Base-by-base conservation (phyloP, 1,284 basidiomycete genomes). In the Inonotus obliquus region DNA sequence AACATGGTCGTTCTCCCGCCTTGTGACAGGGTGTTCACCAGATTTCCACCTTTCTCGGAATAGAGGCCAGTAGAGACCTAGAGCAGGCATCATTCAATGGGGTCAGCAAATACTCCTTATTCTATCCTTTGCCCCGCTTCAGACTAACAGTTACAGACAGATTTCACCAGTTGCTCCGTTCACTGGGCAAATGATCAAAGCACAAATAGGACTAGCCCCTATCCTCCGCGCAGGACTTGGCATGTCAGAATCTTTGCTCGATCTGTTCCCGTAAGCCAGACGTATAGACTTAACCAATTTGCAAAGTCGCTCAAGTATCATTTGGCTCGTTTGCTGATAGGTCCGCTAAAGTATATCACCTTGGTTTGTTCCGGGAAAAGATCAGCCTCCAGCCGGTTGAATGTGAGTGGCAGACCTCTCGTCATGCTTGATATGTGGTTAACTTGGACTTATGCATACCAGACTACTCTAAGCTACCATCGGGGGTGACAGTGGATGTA, bases 381-480 rank as follows among this genome's bases (percentile, higher is more conserved):
- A 83, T 90, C 17, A 88, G 87, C 39, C 78, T 98, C 51, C 93
- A 95, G 68, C 94, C 96, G 3, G 94, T 98, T 39, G 95, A 98
- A 83, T 95, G 89, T 90, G 67, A 62, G 82, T 74, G 29, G 27
- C 21, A 41, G 45, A 56, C 54, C 9, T 7, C 19, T 44, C 41
- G 56, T 44, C 17, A 25, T 52, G 62, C 1, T 41, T 25, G n/a
- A 10, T 14, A 38, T 57, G 10, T 49, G 13, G 13, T 37, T 57
- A 38, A 25, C 52, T n/a, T n/a, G n/a, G n/a, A n/a, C n/a, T n/a
- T n/a, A n/a, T n/a, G 13, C 56, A 32, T 10, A 57, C 63, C 54
- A 90, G 94, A 97, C 74, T 96, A 96, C 75, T 95, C 93, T 63
- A 96, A 96, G 76, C 82, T 98, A 11, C 96, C 95, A 6, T 76